phyloP scores from a whole-genome alignment of 2,329 filamentous ascomycete genomes.

The Sclerotinia sclerotiorum region DNA sequence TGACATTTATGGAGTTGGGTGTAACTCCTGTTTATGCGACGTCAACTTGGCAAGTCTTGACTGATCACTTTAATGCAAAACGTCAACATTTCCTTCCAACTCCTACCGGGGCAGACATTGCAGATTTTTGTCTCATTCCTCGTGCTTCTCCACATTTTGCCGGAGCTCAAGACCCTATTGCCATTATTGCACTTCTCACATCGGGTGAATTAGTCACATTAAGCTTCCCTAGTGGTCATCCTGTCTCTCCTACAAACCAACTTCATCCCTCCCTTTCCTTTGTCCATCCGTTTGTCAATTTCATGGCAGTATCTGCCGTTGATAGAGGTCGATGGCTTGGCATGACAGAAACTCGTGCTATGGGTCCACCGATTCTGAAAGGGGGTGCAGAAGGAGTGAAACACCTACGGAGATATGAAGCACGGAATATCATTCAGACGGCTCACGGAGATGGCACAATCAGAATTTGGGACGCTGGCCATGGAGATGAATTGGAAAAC shows the following conservation, averaged over 20 bases:
- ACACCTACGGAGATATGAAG: slow-evolving; percentile 74
- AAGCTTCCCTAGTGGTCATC: slow-evolving; percentile 88
- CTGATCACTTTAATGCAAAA: slow-evolving; percentile 78
- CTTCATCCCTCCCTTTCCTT: slow-evolving; percentile 84
- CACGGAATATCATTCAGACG: slow-evolving; percentile 79
- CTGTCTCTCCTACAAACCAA: slow-evolving; percentile 89
- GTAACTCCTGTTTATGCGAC: slow-evolving; percentile 88
- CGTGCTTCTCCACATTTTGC: slow-evolving; percentile 80
- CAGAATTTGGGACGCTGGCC: slow-evolving; percentile 89
- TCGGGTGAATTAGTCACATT: slow-evolving; percentile 88
- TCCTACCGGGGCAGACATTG: slow-evolving; percentile 73
- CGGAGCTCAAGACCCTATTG: slow-evolving; percentile 87
- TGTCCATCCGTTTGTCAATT: slow-evolving; percentile 84
- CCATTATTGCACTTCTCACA: slow-evolving; percentile 72
- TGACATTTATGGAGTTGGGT: slow-evolving; percentile 89
- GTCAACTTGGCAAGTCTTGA: slow-evolving; percentile 81
- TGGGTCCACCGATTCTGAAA: slow-evolving; percentile 73
- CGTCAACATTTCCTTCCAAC: slow-evolving; percentile 69
- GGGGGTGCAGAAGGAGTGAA: slow-evolving; percentile 74
- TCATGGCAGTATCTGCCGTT: slow-evolving; percentile 68
- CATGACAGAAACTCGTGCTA: slow-evolving; percentile 78
- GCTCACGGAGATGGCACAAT: slow-evolving; percentile 89
- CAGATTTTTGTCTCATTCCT: slow-evolving; percentile 81
- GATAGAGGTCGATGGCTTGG: slow-evolving; percentile 83
- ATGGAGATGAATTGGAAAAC: slow-evolving; percentile 93